These are phyloP conservation scores for Saccharomyces hybrid DNA, from an alignment of 1,139 yeast genomes.

Conservation along the genomic window DNA sequence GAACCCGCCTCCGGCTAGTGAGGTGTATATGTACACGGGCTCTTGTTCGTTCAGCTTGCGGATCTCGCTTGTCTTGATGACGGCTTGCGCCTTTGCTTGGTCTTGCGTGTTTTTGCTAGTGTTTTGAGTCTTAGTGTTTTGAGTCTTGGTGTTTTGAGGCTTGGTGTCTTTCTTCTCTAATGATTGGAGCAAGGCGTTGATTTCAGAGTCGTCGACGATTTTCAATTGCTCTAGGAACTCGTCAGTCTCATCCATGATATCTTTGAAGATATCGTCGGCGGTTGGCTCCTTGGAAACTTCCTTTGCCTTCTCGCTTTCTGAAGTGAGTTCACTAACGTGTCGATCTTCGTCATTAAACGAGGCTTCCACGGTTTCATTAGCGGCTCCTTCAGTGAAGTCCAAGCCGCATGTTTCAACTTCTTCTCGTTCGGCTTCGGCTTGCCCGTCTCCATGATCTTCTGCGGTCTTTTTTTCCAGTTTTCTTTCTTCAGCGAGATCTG, in stretches of 20 bases:
- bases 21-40: constrained; percentile 73
- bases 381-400: not conserved
- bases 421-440: constrained; percentile 10
- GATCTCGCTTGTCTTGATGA: constrained; percentile 13
- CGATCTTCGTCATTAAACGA: not conserved
- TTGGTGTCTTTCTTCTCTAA: constrained; percentile 5
- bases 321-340: not conserved
- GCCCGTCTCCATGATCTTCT: not conserved
- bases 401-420: constrained; percentile 9
- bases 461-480: not conserved
- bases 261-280: constrained; percentile 1
- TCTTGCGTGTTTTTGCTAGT: not conserved
- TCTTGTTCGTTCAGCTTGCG: constrained; percentile 33
- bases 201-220: constrained; percentile 20
- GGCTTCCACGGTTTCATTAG: not conserved
- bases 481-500: not conserved
- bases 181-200: constrained; percentile 22
- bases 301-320: not conserved
- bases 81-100: not conserved
- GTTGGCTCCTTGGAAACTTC: not conserved
- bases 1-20: constrained; percentile 82
- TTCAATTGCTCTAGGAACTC: constrained; percentile 21
- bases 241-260: constrained; percentile 24
- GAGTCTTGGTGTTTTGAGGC: not conserved
- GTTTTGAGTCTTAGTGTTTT: not conserved